Conservation (phyloP, 495 filamentous ascomycete species). For the Talaromyces stipitatus region DNA sequence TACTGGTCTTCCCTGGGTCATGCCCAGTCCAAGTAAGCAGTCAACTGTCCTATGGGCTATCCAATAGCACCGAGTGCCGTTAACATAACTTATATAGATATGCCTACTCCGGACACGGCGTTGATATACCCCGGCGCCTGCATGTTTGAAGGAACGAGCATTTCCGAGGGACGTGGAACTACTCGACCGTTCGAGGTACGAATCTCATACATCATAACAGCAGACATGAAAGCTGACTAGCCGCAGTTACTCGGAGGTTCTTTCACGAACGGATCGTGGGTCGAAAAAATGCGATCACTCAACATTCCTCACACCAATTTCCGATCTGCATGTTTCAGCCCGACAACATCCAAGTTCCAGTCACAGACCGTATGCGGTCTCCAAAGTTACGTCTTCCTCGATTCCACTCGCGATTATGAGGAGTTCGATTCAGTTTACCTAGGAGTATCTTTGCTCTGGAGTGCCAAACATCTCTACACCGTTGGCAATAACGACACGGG, state of each 20-base stretch:
- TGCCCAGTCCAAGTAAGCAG: constrained; percentile 7
- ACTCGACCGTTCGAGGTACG: constrained; percentile 6
- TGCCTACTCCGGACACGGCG: constrained; percentile 5
- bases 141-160: constrained; percentile 6
- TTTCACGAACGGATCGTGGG: constrained; percentile 3
- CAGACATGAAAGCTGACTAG: neutral
- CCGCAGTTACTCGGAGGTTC: neutral
- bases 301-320: constrained; percentile 1
- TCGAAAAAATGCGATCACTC: constrained; percentile 1
- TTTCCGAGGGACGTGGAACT: constrained; percentile 5
- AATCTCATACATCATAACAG: neutral
- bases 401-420: neutral
- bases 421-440: constrained; percentile 4
- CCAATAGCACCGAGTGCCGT: neutral
- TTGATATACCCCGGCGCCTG: constrained; percentile 6
- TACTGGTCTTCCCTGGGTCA: constrained; percentile 6
- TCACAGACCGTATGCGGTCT: constrained; percentile 3
- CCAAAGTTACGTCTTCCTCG: constrained; percentile 3
- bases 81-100: neutral
- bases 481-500: neutral
- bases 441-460: constrained; percentile 5
- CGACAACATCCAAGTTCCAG: constrained; percentile 5
- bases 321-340: constrained; percentile 5
- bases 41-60: neutral
- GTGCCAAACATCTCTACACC: constrained; percentile 6